Evolutionary conservation across 352 stramenopile genomes (phyloP).

Genomic region (Globisporangium cederbergense): DNA sequence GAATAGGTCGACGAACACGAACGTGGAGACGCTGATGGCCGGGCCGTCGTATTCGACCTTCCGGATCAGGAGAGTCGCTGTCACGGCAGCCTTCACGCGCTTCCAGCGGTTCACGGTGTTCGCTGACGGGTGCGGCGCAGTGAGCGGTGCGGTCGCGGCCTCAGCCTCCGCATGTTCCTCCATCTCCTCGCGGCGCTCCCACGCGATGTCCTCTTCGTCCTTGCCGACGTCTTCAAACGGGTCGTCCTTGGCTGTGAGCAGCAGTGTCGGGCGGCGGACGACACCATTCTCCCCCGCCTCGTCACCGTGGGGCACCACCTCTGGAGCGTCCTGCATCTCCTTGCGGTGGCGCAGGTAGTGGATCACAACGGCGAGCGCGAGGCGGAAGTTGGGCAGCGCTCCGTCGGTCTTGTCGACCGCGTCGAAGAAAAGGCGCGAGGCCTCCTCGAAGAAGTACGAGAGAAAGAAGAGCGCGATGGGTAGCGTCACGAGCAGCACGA

Average conservation of each 20-base stretch:
- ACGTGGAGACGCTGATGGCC: constrained; percentile 66
- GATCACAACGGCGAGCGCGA: constrained; percentile 71
- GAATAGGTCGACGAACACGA: constrained; percentile 71
- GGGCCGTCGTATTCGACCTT: constrained; percentile 56
- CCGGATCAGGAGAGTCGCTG: constrained; percentile 53
- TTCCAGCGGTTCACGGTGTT: constrained; percentile 48
- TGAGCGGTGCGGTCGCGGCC: constrained; percentile 16
- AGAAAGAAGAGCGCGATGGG: constrained; percentile 70
- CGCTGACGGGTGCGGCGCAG: constrained; percentile 12
- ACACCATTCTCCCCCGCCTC: not conserved
- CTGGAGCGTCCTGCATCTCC: constrained; percentile 36
- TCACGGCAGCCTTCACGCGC: constrained; percentile 44
- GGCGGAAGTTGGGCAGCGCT: constrained; percentile 70
- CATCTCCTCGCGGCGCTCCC: constrained; percentile 30
- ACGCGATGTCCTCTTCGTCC: constrained; percentile 51
- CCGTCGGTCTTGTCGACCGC: constrained; percentile 71
- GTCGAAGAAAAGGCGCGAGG: constrained; percentile 62
- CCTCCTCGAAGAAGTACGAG: constrained; percentile 81
- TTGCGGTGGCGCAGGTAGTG: constrained; percentile 72
- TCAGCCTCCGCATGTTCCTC: constrained; percentile 24
- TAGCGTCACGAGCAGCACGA: constrained; percentile 53
- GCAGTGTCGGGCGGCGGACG: constrained; percentile 16
- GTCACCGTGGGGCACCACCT: not conserved
- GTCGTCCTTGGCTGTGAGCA: constrained; percentile 49
- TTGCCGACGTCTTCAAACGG: constrained; percentile 55